Percentiles rank a stretch among this genome's conserved stretches.
Evolutionary conservation across 2,329 filamentous ascomycete genomes (phyloP).

Genomic region (Penicillium sp.): DNA sequence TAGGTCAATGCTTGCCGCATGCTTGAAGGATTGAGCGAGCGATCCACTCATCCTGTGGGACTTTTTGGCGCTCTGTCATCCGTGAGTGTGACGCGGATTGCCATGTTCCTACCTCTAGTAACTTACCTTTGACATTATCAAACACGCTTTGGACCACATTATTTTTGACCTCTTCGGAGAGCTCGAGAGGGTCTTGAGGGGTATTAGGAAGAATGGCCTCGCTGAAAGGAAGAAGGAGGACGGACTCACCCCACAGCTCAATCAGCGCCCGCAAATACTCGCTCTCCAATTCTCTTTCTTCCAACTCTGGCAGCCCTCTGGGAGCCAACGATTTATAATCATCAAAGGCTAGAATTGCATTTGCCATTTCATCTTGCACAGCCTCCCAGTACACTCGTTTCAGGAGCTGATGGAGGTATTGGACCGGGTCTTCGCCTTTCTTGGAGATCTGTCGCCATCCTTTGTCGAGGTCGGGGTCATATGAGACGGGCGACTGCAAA

Average conservation of each 20-base stretch:
- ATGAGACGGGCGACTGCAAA: conserved; percentile 10
- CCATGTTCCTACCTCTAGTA: neutral
- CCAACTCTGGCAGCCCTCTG: conserved; percentile 1
- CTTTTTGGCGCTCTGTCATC: conserved; percentile 5
- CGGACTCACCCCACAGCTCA: conserved; percentile 11
- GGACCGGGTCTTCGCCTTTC: conserved; percentile 8
- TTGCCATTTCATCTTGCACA: conserved; percentile 15
- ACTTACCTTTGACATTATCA: conserved; percentile 12
- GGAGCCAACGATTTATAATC: conserved; percentile 15
- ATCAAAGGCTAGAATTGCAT: conserved; percentile 14
- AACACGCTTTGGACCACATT: neutral
- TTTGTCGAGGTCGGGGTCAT: conserved; percentile 9
- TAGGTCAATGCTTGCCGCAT: neutral
- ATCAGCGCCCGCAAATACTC: conserved; percentile 13
- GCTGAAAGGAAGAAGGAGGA: neutral
- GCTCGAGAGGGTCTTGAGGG: conserved; percentile 7
- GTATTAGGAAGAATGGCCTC: neutral
- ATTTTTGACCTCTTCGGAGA: conserved; percentile 9
- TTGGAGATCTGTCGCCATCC: conserved; percentile 10
- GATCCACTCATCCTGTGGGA: conserved; percentile 5
- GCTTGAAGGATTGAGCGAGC: conserved; percentile 13
- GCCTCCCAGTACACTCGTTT: conserved; percentile 9
- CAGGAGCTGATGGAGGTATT: neutral
- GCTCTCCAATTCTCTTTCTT: conserved; percentile 5
- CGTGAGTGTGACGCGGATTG: neutral